Evolutionary conservation across 208 protist species (phyloP).

Genomic region (Acanthamoeba triangularis): DNA sequence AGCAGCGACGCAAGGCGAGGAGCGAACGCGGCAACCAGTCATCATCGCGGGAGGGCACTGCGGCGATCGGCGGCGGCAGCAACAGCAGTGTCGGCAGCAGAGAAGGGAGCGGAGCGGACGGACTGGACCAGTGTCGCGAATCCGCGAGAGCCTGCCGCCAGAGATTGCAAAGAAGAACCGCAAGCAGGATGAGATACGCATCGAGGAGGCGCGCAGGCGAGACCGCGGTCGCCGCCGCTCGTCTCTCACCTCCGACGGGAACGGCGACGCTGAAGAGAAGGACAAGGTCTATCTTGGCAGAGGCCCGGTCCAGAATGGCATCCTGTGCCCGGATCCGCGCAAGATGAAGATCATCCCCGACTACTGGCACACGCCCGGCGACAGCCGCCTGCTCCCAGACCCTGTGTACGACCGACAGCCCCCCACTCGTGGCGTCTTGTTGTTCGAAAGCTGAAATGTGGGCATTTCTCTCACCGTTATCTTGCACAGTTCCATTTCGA

Average conservation of each 20-base stretch:
- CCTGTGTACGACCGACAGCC: background rate
- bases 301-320: background rate
- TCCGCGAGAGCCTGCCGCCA: background rate
- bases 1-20: background rate
- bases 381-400: background rate
- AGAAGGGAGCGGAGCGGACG: background rate
- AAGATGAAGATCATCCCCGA: constrained; percentile 10
- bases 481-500: background rate
- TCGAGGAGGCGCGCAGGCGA: constrained; percentile 13
- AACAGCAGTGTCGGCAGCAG: background rate
- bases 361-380: constrained; percentile 36
- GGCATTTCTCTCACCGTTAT: background rate
- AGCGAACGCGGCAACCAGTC: background rate
- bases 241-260: constrained; percentile 1
- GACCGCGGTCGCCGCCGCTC: background rate
- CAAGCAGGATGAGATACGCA: constrained; percentile 18
- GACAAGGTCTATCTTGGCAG: background rate
- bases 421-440: too few species aligned
- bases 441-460: too few species aligned
- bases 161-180: constrained; percentile 3
- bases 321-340: background rate
- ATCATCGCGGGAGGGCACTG: background rate
- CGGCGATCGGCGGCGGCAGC: background rate
- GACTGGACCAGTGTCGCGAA: background rate
- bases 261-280: constrained; percentile 8